A percentile compares a stretch with the other conserved stretches of the same genome.
phyloP scores from a whole-genome alignment of 2,329 filamentous ascomycete species.

The Fusarium sororula region DNA sequence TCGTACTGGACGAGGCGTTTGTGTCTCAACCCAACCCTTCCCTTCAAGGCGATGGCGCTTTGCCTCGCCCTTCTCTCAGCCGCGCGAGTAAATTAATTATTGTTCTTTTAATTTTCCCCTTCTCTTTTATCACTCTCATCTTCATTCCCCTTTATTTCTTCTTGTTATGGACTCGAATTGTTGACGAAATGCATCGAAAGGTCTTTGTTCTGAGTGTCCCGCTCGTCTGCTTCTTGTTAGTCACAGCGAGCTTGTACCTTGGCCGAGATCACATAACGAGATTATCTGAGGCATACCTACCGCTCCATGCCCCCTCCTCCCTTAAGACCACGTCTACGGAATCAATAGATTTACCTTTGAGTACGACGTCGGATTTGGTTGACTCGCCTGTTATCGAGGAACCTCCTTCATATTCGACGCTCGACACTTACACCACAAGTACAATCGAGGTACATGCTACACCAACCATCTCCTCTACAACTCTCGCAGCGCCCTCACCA shows the following conservation, averaged over 20 bases:
- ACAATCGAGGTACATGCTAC: not conserved
- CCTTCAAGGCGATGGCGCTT: not conserved
- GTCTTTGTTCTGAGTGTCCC: conserved; percentile 30
- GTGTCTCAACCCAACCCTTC: conserved; percentile 24
- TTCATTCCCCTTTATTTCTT: not conserved
- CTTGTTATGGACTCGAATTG: not conserved
- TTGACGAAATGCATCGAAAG: conserved; percentile 36
- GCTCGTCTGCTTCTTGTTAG: conserved; percentile 29
- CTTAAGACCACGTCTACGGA: not conserved
- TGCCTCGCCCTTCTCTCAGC: conserved; percentile 22
- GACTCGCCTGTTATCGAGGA: not conserved
- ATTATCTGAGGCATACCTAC: conserved; percentile 27
- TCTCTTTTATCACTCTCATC: not conserved
- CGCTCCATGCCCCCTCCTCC: conserved; percentile 6
- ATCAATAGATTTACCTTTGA: not conserved
- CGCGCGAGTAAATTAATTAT: conserved; percentile 2
- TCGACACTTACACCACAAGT: not conserved
- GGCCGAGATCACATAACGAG: conserved; percentile 36
- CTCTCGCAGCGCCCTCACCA: not conserved
- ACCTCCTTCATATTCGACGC: not conserved
- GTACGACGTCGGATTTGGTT: not conserved
- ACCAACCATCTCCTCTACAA: not conserved
- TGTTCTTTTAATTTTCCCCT: not conserved
- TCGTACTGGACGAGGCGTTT: not conserved
- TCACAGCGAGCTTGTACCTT: conserved; percentile 29